phyloP scores from a whole-genome alignment of 1,284 basidiomycete genomes.

The Meira nashicola region DNA sequence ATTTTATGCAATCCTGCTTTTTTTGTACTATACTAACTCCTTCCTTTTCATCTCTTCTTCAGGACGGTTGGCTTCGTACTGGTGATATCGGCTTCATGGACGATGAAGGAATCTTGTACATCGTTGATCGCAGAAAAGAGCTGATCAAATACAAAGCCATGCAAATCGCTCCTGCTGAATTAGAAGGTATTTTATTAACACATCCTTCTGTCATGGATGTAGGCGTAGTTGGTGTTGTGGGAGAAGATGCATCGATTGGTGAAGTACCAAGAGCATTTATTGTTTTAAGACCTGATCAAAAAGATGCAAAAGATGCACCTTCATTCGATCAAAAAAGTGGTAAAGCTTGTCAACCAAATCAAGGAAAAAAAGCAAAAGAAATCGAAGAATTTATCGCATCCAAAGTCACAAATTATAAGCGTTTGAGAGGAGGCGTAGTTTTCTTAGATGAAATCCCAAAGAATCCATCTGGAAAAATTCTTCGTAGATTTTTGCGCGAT shows the following conservation, averaged over 20 bases:
- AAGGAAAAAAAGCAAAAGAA: background rate
- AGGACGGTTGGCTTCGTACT: constrained; percentile 41
- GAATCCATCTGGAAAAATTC: constrained; percentile 48
- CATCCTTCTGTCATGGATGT: constrained; percentile 26
- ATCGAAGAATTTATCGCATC: constrained; percentile 2
- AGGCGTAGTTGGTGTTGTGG: constrained; percentile 37
- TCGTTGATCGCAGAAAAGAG: constrained; percentile 45
- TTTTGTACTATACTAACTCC: no score
- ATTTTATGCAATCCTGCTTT: no score
- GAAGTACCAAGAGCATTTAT: constrained; percentile 54
- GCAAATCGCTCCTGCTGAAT: constrained; percentile 34
- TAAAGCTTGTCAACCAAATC: background rate
- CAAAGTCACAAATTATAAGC: constrained; percentile 53
- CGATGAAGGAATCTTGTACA: constrained; percentile 24
- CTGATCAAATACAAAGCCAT: constrained; percentile 43
- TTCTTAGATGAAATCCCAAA: constrained; percentile 43
- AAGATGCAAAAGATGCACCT: constrained; percentile 20
- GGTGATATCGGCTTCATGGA: constrained; percentile 39
- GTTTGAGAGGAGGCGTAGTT: constrained; percentile 50
- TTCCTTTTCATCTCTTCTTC: background rate
- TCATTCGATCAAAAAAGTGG: background rate
- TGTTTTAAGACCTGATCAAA: constrained; percentile 24
- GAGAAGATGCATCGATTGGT: constrained; percentile 40
- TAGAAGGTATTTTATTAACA: constrained; percentile 25
- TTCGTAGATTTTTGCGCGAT: constrained; percentile 25